These are phyloP conservation scores for Saprolegnia parasitica DNA, from an alignment of 352 stramenopile species.

Conservation along the genomic window DNA sequence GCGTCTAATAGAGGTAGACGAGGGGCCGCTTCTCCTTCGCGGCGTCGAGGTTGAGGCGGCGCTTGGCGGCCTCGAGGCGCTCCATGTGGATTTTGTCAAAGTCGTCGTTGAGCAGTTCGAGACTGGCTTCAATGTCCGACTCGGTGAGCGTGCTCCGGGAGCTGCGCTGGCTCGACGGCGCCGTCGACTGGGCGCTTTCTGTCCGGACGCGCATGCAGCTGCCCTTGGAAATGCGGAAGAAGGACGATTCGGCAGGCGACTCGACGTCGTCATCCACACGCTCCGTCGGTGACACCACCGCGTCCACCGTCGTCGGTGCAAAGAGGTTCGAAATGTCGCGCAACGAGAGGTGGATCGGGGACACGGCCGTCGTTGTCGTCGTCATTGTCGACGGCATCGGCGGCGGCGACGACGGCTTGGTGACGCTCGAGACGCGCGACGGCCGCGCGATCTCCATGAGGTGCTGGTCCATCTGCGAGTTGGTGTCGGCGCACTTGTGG, in stretches of 20 bases:
- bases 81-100: slow-evolving; percentile 1
- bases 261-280: neutral
- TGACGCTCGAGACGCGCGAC: neutral
- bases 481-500: slow-evolving; percentile 9
- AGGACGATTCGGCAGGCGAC: slow-evolving; percentile 8
- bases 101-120: slow-evolving; percentile 4
- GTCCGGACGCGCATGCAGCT: slow-evolving; percentile 11
- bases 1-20: slow-evolving; percentile 7
- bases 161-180: slow-evolving; percentile 9
- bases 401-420: neutral
- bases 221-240: slow-evolving; percentile 16
- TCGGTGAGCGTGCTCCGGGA: slow-evolving; percentile 9
- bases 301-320: neutral
- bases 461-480: neutral
- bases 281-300: neutral
- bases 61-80: slow-evolving; percentile 2
- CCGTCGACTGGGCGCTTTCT: neutral
- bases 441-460: neutral
- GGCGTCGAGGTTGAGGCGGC: neutral
- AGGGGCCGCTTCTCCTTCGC: neutral
- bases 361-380: too few species aligned
- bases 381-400: neutral
- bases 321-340: slow-evolving; percentile 3
- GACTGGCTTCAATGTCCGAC: slow-evolving; percentile 10
- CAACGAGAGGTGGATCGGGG: neutral